Percentiles rank a stretch among this genome's conserved stretches.
Evolutionary conservation across 768 basidiomycete genomes (phyloP).

Genomic region (Suillus clintonianus): DNA sequence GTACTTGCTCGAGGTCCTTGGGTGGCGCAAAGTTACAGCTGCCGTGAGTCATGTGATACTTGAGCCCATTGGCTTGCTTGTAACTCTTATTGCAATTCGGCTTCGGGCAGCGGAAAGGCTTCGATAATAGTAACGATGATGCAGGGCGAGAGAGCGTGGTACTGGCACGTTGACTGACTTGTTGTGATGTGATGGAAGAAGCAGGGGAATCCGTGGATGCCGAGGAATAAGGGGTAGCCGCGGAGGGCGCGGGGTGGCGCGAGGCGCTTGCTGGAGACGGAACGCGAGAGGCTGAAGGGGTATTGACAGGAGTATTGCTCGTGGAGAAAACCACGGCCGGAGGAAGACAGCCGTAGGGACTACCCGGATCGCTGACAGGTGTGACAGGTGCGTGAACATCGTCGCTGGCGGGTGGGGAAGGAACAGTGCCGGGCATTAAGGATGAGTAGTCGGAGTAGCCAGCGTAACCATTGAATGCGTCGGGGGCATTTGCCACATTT

Average conservation of each 20-base stretch:
- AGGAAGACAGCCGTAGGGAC: slow-evolving; percentile 53
- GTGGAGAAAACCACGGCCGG: slow-evolving; percentile 65
- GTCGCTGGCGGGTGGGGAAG: slow-evolving; percentile 30
- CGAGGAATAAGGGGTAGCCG: slow-evolving; percentile 15
- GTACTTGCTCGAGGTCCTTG: slow-evolving; percentile 78
- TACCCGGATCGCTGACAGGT: slow-evolving; percentile 34
- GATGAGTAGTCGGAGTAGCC: slow-evolving; percentile 67
- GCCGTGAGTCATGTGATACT: slow-evolving; percentile 93
- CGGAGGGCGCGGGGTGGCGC: slow-evolving; percentile 19
- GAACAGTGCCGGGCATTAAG: slow-evolving; percentile 58
- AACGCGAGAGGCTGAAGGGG: slow-evolving; percentile 51
- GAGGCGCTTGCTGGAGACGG: slow-evolving; percentile 25
- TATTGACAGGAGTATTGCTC: slow-evolving; percentile 46
- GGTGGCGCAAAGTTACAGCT: slow-evolving; percentile 92
- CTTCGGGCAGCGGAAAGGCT: slow-evolving; percentile 93
- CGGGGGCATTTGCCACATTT: slow-evolving; percentile 36
- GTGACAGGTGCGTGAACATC: slow-evolving; percentile 26
- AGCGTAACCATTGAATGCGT: slow-evolving; percentile 70
- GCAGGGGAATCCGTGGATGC: slow-evolving; percentile 27
- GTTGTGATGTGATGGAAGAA: slow-evolving; percentile 29
- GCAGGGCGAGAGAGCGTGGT: slow-evolving; percentile 52
- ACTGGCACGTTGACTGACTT: slow-evolving; percentile 35
- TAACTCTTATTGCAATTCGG: slow-evolving; percentile 95
- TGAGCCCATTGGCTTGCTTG: slow-evolving; percentile 94
- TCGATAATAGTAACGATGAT: slow-evolving; percentile 68